Percentiles rank a stretch among this genome's conserved stretches.
Evolutionary conservation across 306 rosid species (phyloP).

Genomic region (Pyrus pyrifolia): DNA sequence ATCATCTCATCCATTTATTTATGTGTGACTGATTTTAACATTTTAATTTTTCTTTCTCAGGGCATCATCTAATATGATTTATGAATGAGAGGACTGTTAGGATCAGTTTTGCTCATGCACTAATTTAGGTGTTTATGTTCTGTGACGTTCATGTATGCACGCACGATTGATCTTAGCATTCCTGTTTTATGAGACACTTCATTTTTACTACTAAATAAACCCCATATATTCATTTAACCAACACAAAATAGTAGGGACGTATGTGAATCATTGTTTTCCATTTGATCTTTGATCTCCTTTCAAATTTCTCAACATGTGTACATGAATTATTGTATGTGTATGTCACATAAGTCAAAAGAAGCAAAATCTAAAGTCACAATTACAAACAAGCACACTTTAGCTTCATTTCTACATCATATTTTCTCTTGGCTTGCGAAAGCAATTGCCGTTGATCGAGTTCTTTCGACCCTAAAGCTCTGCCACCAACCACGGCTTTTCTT

Average conservation of each 20-base stretch:
- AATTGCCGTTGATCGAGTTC: neutral
- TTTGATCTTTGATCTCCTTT: neutral
- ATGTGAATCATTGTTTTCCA: neutral
- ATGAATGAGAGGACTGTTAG: too few relatives aligned
- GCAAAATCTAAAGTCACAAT: neutral
- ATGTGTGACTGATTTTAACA: too few relatives aligned
- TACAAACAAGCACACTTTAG: neutral
- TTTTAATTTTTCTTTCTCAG: too few relatives aligned
- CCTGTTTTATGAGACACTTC: neutral
- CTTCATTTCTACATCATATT: too few relatives aligned
- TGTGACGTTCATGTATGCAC: neutral
- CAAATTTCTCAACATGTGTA: neutral
- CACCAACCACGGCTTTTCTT: neutral
- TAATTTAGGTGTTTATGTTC: too few relatives aligned
- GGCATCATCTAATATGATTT: too few relatives aligned
- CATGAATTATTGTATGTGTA: neutral
- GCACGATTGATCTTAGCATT: too few relatives aligned
- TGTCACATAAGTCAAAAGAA: neutral
- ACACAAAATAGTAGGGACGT: neutral
- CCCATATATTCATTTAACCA: neutral
- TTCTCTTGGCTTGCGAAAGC: neutral
- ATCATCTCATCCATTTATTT: too few relatives aligned
- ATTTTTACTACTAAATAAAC: neutral
- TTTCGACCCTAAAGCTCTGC: neutral
- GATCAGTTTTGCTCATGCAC: too few relatives aligned